Evolutionary conservation across 495 filamentous ascomycete species (phyloP), one percentile per base, ranked within the genome.

Genomic region (Staphylotrichum longicolle): DNA sequence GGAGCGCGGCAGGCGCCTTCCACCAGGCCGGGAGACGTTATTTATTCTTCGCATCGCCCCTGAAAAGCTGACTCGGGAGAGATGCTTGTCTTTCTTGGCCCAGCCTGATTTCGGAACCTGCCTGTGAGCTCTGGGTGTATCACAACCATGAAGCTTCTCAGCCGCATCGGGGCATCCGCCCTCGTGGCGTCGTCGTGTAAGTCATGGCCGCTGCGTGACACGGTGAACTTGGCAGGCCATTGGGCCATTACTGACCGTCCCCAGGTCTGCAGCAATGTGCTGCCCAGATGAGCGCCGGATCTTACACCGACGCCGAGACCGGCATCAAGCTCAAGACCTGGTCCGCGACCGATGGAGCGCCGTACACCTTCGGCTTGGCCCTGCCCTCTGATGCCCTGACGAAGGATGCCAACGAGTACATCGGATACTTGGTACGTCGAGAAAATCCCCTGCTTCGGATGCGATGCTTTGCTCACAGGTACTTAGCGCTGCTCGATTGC

Each of bases 371-470:
- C 57, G 85, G 85, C 65, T 52, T 86, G 55, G 75, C 80, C 5
- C 70, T 88, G n/a, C 85, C 85, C 10, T 46, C 67, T 14, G 77
- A 78, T 62, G 78, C 81, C 14, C 69, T 81, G 14, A 77, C 73
- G 7, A 77, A 75, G 50, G 75, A 85, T 61, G 76, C 80, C 2
- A 76, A 70, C 42, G 85, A 87, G 63, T 87, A 85, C 58, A 83
- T 87, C 60, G 85, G 85, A 60, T 58, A 78, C 12, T 70, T 83
- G 57, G 80, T 83, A 74, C 5, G 75, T 72, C n/a, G 8, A 9
- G 40, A 7, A 42, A 4, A 12, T 0, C 55, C 51, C 47, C 54
- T 11, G 12, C n/a, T 62, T 35, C 5, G 37, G 15, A 12, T 11
- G 51, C 12, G 54, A 58, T 41, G 32, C 60, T 54, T 11, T 33